phyloP scores from a whole-genome alignment of 306 rosid species.

The Citrullus amarus region DNA sequence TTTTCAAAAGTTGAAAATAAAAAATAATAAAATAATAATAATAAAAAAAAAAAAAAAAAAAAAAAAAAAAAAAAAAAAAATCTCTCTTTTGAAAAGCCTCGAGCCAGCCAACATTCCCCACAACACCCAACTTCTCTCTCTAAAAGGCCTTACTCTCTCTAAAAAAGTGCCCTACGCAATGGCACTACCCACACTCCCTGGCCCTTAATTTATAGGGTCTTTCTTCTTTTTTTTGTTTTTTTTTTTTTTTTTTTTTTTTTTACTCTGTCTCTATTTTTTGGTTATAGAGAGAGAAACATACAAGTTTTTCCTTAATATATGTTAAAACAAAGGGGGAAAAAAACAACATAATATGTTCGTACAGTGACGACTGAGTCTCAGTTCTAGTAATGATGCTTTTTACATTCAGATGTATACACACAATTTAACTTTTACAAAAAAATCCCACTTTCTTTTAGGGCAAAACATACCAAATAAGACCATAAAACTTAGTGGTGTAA shows the following conservation, averaged over 20 bases:
- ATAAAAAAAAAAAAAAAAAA: background rate
- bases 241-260: background rate
- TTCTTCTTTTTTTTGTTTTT: too few relatives aligned
- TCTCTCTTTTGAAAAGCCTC: conserved; percentile 28
- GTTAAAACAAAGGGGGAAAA: background rate
- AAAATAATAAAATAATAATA: background rate
- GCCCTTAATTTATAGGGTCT: conserved; percentile 8
- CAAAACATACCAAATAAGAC: background rate
- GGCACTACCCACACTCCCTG: background rate
- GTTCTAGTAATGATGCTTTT: conserved; percentile 1
- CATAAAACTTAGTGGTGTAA: background rate
- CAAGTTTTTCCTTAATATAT: background rate
- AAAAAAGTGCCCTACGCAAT: background rate
- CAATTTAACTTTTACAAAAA: background rate
- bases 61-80: background rate
- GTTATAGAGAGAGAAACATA: background rate
- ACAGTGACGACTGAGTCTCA: conserved; percentile 6
- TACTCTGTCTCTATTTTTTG: background rate
- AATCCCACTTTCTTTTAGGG: background rate
- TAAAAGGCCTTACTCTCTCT: background rate
- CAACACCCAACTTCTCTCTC: conserved; percentile 18
- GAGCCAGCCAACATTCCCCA: conserved; percentile 76
- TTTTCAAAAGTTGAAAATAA: background rate
- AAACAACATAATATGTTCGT: background rate
- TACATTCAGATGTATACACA: background rate